A percentile compares a stretch with the other conserved stretches of the same genome.
Evolutionary conservation across 768 basidiomycete species (phyloP).

Genomic region (Podaxis rugospora): DNA sequence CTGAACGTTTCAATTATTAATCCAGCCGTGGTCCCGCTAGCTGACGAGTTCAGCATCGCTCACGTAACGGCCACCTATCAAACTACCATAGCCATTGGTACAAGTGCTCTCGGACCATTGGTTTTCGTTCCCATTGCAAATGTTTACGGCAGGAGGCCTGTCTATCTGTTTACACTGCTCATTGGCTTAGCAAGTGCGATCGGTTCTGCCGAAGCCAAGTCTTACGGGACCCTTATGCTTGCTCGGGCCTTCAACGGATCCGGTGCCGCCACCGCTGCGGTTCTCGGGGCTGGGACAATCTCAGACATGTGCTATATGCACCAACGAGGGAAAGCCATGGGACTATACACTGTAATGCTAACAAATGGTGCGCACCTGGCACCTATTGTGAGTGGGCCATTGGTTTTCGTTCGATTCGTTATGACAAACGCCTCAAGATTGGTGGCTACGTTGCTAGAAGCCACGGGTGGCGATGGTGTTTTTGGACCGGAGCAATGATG

Average conservation of each 20-base stretch:
- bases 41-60: conserved; percentile 30
- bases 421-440: conserved; percentile 15
- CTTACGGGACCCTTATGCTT: conserved; percentile 27
- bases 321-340: conserved; percentile 40
- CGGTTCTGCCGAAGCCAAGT: conserved; percentile 28
- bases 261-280: conserved; percentile 29
- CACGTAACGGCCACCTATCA: conserved; percentile 36
- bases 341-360: conserved; percentile 35
- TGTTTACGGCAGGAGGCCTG: conserved; percentile 34
- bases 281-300: conserved; percentile 35
- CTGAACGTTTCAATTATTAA: conserved; percentile 35
- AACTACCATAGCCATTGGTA: conserved; percentile 33
- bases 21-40: conserved; percentile 32
- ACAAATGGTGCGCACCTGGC: conserved; percentile 39
- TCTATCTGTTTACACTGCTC: conserved; percentile 30
- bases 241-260: conserved; percentile 34
- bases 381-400: conserved; percentile 28
- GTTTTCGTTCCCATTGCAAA: conserved; percentile 36
- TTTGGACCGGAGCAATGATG: conserved; percentile 40
- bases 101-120: conserved; percentile 30
- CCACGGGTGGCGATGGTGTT: conserved; percentile 40
- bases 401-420: background rate
- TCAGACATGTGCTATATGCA: conserved; percentile 31
- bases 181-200: conserved; percentile 30
- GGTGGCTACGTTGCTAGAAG: conserved; percentile 34